Evolutionary conservation across 371 early-diverging fungal species (phyloP), one percentile per base, ranked within the genome.

Genomic region (Apophysomyces ossiformis): DNA sequence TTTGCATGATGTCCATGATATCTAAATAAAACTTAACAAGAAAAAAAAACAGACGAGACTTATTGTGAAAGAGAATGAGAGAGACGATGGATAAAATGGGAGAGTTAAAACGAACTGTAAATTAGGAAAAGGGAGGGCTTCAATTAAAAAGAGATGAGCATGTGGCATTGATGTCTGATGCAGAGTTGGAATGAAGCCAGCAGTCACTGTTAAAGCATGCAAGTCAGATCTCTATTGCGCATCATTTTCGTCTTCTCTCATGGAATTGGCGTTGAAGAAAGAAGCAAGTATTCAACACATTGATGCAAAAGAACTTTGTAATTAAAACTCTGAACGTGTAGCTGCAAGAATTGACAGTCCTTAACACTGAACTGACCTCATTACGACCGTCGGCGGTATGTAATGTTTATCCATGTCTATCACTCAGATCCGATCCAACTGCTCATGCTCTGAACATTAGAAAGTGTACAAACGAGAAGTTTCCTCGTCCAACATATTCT

Each of bases 341-440:
- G 67, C 46, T 67, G 18, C 62, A 67, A 61, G 67, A 67, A 37
- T 32, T 58, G 4, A 67, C 50, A 36, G 67, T 67, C 13, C 61
- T 67, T 11, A 37, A 56, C 7, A 43, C 62, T 16, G 67, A 67
- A 37, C 38, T 67, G 21, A 5, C 67, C 18, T 43, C 67, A 0
- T 44, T 67, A 21, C 50, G 41, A 39, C 67, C 67, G 8, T 58
- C 58, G 38, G 67, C 67, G 26, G 67, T 41, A 41, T 26, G 32
- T 66, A 66, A 50, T 18, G 7, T 12, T 36, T 58, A 12, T 18
- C 6, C 16, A 50, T 50, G 5, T 21, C 54, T 21, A 21, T 57
- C 15, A 1, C 54, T 18, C 18, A n/a, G 5, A 21, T 43, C 15
- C 39, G 35, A n/a, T n/a, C 13, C n/a, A 57, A n/a, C 36, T 18